Base-by-base conservation (phyloP, 2,329 filamentous ascomycete genomes). In the Alternaria tenuissima region DNA sequence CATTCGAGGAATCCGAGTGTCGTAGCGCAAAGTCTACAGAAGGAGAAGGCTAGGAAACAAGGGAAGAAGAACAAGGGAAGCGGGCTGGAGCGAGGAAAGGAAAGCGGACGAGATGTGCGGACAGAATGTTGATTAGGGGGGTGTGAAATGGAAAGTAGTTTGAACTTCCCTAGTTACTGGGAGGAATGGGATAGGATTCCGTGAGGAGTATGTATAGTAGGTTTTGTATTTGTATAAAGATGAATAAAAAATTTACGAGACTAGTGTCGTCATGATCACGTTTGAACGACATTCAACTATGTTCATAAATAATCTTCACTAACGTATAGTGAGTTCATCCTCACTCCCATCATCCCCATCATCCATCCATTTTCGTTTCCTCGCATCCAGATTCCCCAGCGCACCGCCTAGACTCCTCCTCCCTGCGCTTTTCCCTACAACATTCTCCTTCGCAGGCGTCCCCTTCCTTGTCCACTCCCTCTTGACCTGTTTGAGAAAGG, bases 281-380 rank as follows among this genome's bases (percentile, higher is more conserved):
- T 0, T 30, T 11, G 8, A 9, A 30, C 11, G 9, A 9, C 28
- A 30, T 30, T 30, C 28, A 7, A n/a, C n/a, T 22, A 36, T 26
- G 0, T 26, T 26, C 24, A 26, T 26, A 26, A 26, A 26, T 26
- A 26, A 0, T 32, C 8, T 14, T 16, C n/a, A 1, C n/a, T 22
- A 36, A 48, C 18, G 66, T 44, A 55, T 30, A 41, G 65, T 69
- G 20, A 76, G 63, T 47, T 76, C 73, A 71, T 76, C 74, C 32
- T 65, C 70, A 55, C 70, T 71, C 22, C 14, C 55, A 7, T 65
- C 24, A 43, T 46, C 36, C 3, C 14, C 55, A 7, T 65, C 24
- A 43, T 46, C 36, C 3, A 26, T 24, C 14, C 47, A 52, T 3
- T 18, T 57, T 12, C 62, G 58, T 32, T 59, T 59, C 52, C 28